Conservation (phyloP, 2,329 filamentous ascomycete species). For the Xylaria sp. region DNA sequence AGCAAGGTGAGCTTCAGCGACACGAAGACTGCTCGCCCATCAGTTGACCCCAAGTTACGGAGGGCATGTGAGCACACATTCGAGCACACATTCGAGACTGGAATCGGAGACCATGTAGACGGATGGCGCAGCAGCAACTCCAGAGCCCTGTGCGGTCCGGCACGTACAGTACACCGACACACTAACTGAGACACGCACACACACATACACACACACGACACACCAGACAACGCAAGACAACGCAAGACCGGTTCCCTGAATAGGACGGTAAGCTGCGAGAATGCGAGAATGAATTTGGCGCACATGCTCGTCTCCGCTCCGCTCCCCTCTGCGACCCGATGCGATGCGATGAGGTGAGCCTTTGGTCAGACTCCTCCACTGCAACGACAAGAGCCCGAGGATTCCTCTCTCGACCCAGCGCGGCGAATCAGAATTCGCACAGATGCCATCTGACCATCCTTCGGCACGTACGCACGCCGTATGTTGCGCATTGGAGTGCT, state of each 20-base stretch:
- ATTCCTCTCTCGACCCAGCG: conserved; percentile 18
- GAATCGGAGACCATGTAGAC: too few species aligned
- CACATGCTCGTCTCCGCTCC: conserved; percentile 9
- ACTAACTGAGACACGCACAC: too few species aligned
- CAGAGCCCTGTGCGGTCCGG: background rate
- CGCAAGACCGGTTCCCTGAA: conserved; percentile 1
- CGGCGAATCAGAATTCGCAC: conserved; percentile 18
- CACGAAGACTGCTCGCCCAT: background rate
- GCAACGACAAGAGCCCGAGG: conserved; percentile 9
- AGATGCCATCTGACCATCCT: conserved; percentile 27
- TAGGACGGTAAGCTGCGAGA: conserved; percentile 1
- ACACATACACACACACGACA: background rate
- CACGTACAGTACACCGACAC: background rate
- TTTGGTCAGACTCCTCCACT: conserved; percentile 27
- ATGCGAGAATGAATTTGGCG: background rate
- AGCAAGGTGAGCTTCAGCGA: background rate
- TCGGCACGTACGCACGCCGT: conserved; percentile 21
- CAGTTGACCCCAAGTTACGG: too few species aligned
- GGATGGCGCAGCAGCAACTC: conserved; percentile 7
- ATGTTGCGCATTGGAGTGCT: conserved; percentile 24
- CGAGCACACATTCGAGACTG: too few species aligned
- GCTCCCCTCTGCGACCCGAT: background rate
- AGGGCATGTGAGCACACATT: too few species aligned
- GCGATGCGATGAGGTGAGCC: conserved; percentile 25
- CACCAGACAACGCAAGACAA: background rate